Base-by-base conservation (phyloP, 306 rosid species). In the Rubus idaeus region DNA sequence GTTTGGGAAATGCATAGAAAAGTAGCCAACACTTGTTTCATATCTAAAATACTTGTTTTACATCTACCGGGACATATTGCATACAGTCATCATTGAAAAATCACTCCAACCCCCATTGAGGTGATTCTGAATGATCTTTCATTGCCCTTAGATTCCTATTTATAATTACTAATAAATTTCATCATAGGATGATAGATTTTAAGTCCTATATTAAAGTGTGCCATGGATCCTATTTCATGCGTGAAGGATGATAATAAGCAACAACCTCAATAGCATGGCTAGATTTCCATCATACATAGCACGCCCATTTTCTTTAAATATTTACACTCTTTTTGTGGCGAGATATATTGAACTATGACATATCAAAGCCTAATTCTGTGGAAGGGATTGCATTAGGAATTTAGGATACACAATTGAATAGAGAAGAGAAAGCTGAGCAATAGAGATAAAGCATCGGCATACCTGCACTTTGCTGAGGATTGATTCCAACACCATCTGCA, bases 401-500 rank as follows among this genome's bases (percentile, higher is more conserved):
- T 11, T 7, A 13, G 11, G 21, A 65, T 18, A 40, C 2, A 26
- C 68, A 44, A 74, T 49, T 30, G 65, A 52, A 10, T 14, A 1
- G 30, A n/a, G 73, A 76, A 69, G 37, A 10, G 23, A 56, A 62
- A 40, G 39, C 40, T 10, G 7, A 50, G 12, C 53, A 17, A 68
- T 9, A 74, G 10, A 53, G 72, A 12, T 62, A 51, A 77, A 53
- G 45, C 60, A 69, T 76, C 23, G 80, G 44, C 75, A 76, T 89
- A 94, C 98, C 98, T 72, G 97, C 98, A 78, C 97, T 94, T 85
- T 94, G 98, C 87, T 94, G 98, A 74, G 97, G 98, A 83, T 89
- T 94, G 79, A 94, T 91, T 78, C 98, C 98, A 78, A 94, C 96
- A 67, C 97, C 98, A 89, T 91, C 98, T 91, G 90, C 89, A 89